Conservation (phyloP, 192 early-diverging fungal genomes). For the Coemansia sp. region DNA sequence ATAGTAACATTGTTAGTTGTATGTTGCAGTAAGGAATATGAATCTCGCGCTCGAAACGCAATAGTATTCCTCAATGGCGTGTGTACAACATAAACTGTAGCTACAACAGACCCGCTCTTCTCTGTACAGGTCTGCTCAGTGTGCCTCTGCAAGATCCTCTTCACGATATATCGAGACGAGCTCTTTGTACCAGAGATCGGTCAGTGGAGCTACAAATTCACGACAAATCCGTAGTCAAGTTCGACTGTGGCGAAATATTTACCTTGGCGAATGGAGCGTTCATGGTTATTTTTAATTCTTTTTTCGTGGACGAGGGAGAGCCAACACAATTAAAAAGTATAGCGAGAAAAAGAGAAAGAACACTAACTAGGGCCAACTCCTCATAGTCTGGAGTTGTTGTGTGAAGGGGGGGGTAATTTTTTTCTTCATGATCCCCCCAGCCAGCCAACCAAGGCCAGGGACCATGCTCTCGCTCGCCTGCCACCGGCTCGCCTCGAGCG, state of each 20-base stretch:
- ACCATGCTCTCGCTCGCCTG: conserved; percentile 9
- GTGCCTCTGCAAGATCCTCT: not conserved
- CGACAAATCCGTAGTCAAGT: not conserved
- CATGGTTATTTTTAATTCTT: conserved; percentile 46
- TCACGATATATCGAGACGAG: not conserved
- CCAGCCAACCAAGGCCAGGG: conserved; percentile 18
- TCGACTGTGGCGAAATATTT: conserved; percentile 19
- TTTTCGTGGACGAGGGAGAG: conserved; percentile 17
- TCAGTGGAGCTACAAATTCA: not conserved
- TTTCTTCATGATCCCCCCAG: conserved; percentile 9
- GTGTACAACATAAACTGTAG: not conserved
- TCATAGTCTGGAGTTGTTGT: not conserved
- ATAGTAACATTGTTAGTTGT: not conserved
- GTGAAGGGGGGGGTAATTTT: conserved; percentile 2
- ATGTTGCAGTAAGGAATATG: not conserved
- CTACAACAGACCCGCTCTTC: not conserved
- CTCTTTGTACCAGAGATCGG: conserved; percentile 2
- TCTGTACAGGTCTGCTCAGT: not conserved
- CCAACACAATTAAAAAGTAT: conserved; percentile 12
- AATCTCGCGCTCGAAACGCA: not conserved
- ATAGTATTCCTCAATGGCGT: not conserved
- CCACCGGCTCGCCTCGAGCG: not conserved
- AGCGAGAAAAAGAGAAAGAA: conserved; percentile 29
- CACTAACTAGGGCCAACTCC: conserved; percentile 4
- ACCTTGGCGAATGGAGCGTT: conserved; percentile 60